Evolutionary conservation across 495 filamentous ascomycete species (phyloP).

Genomic region (Penicillium canescens): DNA sequence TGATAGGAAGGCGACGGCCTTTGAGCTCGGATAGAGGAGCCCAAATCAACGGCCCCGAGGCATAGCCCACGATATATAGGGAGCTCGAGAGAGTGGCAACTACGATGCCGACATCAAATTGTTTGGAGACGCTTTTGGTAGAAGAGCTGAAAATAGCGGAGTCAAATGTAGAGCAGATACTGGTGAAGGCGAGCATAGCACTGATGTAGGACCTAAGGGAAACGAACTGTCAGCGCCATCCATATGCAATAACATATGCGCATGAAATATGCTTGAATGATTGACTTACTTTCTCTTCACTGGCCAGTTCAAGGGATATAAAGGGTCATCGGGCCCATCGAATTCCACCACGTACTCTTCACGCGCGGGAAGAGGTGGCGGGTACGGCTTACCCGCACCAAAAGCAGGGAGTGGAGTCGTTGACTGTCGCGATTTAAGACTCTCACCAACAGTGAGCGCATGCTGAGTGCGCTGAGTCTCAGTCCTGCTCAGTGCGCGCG

Average conservation of each 20-base stretch:
- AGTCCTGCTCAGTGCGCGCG: conserved; percentile 71
- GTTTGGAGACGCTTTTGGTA: conserved; percentile 14
- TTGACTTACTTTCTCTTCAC: conserved; percentile 63
- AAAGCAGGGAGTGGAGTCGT: conserved; percentile 47
- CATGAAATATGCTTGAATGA: not conserved
- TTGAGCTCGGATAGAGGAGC: conserved; percentile 66
- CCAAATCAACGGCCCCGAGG: conserved; percentile 61
- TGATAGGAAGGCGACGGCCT: conserved; percentile 57
- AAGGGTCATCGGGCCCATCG: conserved; percentile 70
- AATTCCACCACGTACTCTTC: conserved; percentile 85
- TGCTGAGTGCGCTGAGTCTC: conserved; percentile 49
- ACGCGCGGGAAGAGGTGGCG: conserved; percentile 65
- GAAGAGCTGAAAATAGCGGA: conserved; percentile 36
- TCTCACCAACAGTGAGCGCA: conserved; percentile 37
- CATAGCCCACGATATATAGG: conserved; percentile 60
- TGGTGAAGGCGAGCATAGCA: conserved; percentile 39
- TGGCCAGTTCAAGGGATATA: conserved; percentile 82
- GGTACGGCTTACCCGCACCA: conserved; percentile 77
- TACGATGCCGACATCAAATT: conserved; percentile 53
- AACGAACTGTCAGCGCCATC: not conserved
- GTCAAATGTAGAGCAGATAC: conserved; percentile 41
- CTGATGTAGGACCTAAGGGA: conserved; percentile 23
- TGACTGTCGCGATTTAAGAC: conserved; percentile 33
- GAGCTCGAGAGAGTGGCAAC: conserved; percentile 57
- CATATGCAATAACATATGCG: not conserved